These are phyloP conservation scores for Cymbopogon flexuosus DNA, from an alignment of 202 grass and related monocot species.

Conservation along the genomic window DNA sequence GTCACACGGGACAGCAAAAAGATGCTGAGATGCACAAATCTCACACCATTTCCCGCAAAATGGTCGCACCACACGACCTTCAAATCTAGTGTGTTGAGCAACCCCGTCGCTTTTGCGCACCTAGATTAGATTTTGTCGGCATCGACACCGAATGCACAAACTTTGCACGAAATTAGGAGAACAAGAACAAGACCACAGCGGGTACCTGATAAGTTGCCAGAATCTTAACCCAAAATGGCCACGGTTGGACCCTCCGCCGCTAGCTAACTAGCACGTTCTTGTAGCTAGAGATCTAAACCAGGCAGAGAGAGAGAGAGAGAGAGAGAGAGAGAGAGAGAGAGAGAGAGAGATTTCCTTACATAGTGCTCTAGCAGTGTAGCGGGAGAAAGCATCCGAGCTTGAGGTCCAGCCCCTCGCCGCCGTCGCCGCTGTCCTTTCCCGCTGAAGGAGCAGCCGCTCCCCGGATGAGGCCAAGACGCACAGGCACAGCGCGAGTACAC, in stretches of 20 bases:
- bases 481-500: no score
- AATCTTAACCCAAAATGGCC: slow-evolving; percentile 14
- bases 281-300: slow-evolving; percentile 28
- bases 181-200: neutral
- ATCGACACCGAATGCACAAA: neutral
- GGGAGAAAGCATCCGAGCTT: neutral
- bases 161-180: neutral
- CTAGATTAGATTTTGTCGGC: neutral
- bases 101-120: neutral
- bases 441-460: neutral
- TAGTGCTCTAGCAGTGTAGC: neutral
- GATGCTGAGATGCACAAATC: slow-evolving; percentile 10
- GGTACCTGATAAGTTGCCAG: neutral
- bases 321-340: neutral
- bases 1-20: neutral
- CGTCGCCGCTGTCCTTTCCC: neutral
- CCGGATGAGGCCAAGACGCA: neutral
- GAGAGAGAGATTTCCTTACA: slow-evolving; percentile 30
- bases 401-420: neutral
- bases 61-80: neutral
- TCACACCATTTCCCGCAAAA: neutral
- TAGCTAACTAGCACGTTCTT: neutral
- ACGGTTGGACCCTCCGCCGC: neutral
- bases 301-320: no score
- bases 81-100: neutral